Evolutionary conservation across 768 basidiomycete species (phyloP), one percentile per base, ranked within the genome.

Genomic region (Termitomyces sp.): DNA sequence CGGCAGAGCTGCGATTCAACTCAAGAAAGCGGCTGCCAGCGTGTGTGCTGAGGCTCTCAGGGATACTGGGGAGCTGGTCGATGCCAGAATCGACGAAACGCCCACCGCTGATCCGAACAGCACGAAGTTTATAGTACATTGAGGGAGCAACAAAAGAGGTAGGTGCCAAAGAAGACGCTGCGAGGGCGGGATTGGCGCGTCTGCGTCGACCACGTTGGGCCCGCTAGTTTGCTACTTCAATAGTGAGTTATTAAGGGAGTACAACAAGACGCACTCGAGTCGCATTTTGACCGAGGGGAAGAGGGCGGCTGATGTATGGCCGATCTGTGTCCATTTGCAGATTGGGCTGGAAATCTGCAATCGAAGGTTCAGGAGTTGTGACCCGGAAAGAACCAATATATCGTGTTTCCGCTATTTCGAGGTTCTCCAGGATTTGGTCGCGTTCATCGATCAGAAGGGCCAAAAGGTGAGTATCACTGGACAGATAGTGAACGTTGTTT

Each of bases 111-210:
- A 91, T 76, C 52, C 76, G 79, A 4, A 89, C 76, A 26, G 79
- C 75, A 24, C 85, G 80, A 33, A 93, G 79, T 66, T 87, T 86
- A 74, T 93, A 93, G 68, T 88, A 93, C 55, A 86, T 82, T 6
- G 87, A 89, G 7, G 90, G 90, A 5, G 88, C 88, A 9, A 91
- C 84, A 65, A 91, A 93, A 5, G 88, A 87, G 18, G 86, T 86
- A 4, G 89, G 89, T 1, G 87, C 80, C 16, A 87, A 79, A n/a
- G 86, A 87, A 6, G 86, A 86, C 4, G 85, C 78, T 0, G 80
- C 87, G 62, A 77, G 82, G 2, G 87, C 85, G n/a, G 84, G 83
- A 62, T 88, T 87, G 37, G 81, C 76, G 30, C 82, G 79, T 27
- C 82, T 77, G 24, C 76, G 71, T 46, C 80, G 76, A 24, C 70